phyloP scores from a whole-genome alignment of 2,329 filamentous ascomycete species.

The Xylariaceae sp. region DNA sequence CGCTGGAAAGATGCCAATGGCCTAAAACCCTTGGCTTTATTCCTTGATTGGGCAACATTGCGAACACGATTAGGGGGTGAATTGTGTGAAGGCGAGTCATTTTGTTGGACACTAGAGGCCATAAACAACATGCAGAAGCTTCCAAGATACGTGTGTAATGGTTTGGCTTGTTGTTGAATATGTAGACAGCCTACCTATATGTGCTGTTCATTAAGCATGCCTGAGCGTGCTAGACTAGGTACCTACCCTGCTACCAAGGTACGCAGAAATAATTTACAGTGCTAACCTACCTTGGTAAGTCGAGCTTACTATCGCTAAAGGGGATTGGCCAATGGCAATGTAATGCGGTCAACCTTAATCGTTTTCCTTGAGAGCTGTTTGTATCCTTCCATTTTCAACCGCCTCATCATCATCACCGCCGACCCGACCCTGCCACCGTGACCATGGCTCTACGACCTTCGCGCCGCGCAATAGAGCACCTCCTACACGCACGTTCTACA shows the following conservation, averaged over 20 bases:
- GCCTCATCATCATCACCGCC: background rate
- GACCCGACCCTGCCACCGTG: conserved; percentile 1
- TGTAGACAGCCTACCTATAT: background rate
- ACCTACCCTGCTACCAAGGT: background rate
- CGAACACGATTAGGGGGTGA: background rate
- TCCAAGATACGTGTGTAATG: background rate
- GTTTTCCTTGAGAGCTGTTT: background rate
- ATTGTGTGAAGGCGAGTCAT: background rate
- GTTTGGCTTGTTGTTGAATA: too few relatives aligned
- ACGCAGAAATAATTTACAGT: background rate
- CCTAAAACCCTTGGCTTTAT: background rate
- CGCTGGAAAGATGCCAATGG: background rate
- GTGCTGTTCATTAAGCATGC: background rate
- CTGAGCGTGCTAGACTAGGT: background rate
- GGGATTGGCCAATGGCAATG: background rate
- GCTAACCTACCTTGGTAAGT: background rate
- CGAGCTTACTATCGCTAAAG: background rate
- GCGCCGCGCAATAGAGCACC: conserved; percentile 26
- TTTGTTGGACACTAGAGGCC: too few relatives aligned
- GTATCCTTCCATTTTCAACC: background rate
- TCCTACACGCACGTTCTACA: conserved; percentile 28
- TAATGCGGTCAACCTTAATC: background rate
- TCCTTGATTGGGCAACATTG: background rate
- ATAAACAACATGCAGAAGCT: too few relatives aligned
- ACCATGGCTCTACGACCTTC: conserved; percentile 33